Base-by-base conservation (phyloP, 345 rosid genomes). In the Salix viminalis region DNA sequence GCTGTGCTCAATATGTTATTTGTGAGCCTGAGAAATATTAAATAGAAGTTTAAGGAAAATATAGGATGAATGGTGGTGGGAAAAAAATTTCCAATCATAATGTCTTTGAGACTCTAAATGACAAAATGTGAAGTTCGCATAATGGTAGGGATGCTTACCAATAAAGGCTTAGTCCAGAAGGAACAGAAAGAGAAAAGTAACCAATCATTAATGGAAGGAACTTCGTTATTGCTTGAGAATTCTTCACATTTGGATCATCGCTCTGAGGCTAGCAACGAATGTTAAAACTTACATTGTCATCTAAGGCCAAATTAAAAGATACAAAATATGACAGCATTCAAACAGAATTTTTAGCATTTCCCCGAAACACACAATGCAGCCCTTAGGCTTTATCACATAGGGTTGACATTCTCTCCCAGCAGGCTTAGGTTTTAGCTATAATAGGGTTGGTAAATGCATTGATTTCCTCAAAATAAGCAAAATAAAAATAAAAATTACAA, bases 161-260 rank as follows among this genome's bases (percentile, higher is more conserved):
- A 77, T 95, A 95, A 70, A 95, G 94, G 83, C 98, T 93, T 83
- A 95, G 86, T 85, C 99, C 99, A 56, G 99, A 95, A 77, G 99
- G 99, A 85, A 93, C 99, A n/a, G 97, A 95, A 56, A 95, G 90
- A 73, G 99, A 76, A 89, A 93, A 95, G 79, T 95, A 95, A 78
- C 98, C 99, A 52, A 95, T 91, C 93, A 95, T 82, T 69, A 95
- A 78, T 6, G 98, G 99, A 15, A 93, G 96, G 76, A 95, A 79
- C 84, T 93, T 89, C 0, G 94, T 90, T 79, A 95, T 75, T 1
- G 86, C 92, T 87, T 93, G 99, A 76, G 99, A 90, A 84, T 72
- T 91, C 92, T 95, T 90, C 96, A 88, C 75, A 81, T 85, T 91
- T 61, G 99, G 96, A 84, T 95, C 97, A 83, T 93, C 75, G 76